A percentile compares a stretch with the other conserved stretches of the same genome.
Conservation (phyloP, 768 basidiomycete species). For the Termitomyces sp. region DNA sequence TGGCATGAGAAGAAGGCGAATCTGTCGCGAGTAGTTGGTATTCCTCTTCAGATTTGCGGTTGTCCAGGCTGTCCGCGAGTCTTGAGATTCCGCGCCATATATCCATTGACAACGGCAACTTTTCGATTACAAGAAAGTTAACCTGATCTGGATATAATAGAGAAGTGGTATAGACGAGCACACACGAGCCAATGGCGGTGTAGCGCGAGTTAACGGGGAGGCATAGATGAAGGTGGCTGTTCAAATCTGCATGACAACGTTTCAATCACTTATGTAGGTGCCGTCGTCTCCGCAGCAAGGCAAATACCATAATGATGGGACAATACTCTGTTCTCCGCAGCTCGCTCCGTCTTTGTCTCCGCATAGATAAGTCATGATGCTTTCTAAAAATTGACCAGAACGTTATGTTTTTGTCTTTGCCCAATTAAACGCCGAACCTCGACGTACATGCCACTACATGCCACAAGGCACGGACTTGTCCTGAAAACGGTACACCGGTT, state of each 20-base stretch:
- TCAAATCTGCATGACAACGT: not conserved
- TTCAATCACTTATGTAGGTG: no score
- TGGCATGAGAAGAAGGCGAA: not conserved
- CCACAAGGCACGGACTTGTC: not conserved
- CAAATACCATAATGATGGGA: no score
- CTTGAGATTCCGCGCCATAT: slow-evolving; percentile 20
- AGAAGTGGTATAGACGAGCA: slow-evolving; percentile 3
- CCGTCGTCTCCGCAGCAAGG: no score
- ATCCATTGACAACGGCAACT: slow-evolving; percentile 17
- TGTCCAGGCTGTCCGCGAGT: slow-evolving; percentile 15
- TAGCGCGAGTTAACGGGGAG: not conserved
- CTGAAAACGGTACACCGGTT: not conserved
- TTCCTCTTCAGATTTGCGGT: slow-evolving; percentile 20
- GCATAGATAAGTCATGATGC: not conserved
- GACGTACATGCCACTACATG: no score
- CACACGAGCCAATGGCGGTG: not conserved
- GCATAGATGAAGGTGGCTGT: not conserved
- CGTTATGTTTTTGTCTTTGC: not conserved
- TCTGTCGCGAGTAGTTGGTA: slow-evolving; percentile 22
- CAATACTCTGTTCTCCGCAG: not conserved
- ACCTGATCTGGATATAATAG: not conserved
- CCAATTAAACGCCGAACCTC: not conserved
- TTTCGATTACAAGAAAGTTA: not conserved
- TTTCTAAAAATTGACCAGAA: not conserved
- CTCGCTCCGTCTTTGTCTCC: not conserved